Evolutionary conservation across 805 yeast genomes (phyloP).

Genomic region (Spathaspora gorwiae): DNA sequence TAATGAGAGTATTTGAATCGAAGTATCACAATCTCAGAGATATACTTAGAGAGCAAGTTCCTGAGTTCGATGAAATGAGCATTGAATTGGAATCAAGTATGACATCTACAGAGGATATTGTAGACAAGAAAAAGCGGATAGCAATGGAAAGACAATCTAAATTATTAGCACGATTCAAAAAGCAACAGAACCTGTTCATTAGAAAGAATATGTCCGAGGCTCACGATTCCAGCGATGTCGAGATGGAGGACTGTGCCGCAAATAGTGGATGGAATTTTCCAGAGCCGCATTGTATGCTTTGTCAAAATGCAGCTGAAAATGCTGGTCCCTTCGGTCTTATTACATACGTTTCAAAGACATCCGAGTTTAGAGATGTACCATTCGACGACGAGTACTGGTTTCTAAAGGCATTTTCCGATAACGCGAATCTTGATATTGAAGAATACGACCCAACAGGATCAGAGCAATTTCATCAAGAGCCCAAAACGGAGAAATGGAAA

Average conservation of each 20-base stretch:
- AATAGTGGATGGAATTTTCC: constrained; percentile 60
- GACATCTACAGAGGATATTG: constrained; percentile 28
- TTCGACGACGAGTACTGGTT: constrained; percentile 62
- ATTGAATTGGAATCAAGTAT: constrained; percentile 14
- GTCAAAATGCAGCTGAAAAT: constrained; percentile 68
- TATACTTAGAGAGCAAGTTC: constrained; percentile 15
- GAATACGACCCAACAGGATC: constrained; percentile 15
- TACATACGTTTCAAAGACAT: constrained; percentile 52
- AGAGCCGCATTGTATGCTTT: constrained; percentile 69
- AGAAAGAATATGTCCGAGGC: constrained; percentile 27
- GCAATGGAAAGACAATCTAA: constrained; percentile 70
- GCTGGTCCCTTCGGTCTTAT: constrained; percentile 75
- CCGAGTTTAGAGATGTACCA: constrained; percentile 63
- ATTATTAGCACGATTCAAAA: constrained; percentile 72
- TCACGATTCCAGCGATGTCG: constrained; percentile 31
- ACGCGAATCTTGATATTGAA: constrained; percentile 34
- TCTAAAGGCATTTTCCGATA: constrained; percentile 54
- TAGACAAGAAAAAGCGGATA: constrained; percentile 56
- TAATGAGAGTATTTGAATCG: constrained; percentile 34
- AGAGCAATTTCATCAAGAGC: constrained; percentile 1
- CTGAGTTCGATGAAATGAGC: constrained; percentile 20
- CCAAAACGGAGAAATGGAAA: constrained; percentile 30
- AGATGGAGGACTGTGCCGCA: constrained; percentile 34
- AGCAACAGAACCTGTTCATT: constrained; percentile 74
- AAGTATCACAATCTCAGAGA: constrained; percentile 19